Evolutionary conservation across 116 monocot genomes (phyloP), one percentile per base, ranked within the genome.

Genomic region (Papilionanthe hybrid): DNA sequence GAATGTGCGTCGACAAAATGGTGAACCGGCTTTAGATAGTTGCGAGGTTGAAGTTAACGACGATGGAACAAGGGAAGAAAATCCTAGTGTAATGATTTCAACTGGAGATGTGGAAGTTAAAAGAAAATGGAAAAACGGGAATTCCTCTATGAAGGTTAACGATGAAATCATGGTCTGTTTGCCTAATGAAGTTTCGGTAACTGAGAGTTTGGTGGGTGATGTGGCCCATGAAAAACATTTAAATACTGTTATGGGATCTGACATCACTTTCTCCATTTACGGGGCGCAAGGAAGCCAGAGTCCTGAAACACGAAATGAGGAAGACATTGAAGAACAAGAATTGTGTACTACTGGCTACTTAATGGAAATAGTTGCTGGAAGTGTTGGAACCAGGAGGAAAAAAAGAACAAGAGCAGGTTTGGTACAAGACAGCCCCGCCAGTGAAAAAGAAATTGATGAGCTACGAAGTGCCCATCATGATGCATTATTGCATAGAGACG

Each of bases 391-490:
- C 8, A 44, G 42, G 42, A 7, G n/a, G 10, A 42, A 42, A 5
- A 73, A 73, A 44, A 73, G 73, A 22, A 45, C 73, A 44, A 73
- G 73, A 73, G 23, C 73, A 73, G 41, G 73, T 44, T 7, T 42
- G 44, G 73, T 22, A 44, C 44, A 22, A 43, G 69, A 37, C 29
- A 69, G 15, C 13, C 27, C 69, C 15, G 69, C 15, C 15, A 69
- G 4, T 22, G 37, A 32, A 29, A 41, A 37, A 69, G 37, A 69
- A 7, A 69, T 25, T 22, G 63, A 63, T 63, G 7, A 63, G 63
- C 25, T 63, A 23, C 23, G 63, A 20, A 23, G 1, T 23, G 63
- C 23, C 63, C n/a, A 23, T 22, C 63, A 22, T 22, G 5, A 22
- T 7, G 63, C 8, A 23, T 63, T 63, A 63, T 20, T 12, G 12